Percentiles rank a stretch among this genome's conserved stretches.
These are phyloP conservation scores for Monosporascus sp. DNA, from an alignment of 2,329 filamentous ascomycete species.

Conservation along the genomic window DNA sequence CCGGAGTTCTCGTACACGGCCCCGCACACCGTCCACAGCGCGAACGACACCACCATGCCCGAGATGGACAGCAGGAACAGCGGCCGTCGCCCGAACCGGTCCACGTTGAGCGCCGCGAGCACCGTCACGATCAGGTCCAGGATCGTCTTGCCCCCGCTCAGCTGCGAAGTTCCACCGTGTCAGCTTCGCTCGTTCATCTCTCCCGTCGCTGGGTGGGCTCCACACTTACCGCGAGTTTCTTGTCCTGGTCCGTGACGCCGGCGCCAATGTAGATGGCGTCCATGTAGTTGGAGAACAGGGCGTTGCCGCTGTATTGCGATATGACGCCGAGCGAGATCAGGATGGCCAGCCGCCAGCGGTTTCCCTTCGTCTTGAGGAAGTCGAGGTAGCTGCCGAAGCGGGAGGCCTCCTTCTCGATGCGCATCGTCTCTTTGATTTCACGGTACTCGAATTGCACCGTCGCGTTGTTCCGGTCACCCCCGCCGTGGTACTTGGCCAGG, in stretches of 20 bases:
- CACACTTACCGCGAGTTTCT: constrained; percentile 46
- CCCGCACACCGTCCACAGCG: constrained; percentile 47
- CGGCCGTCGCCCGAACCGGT: constrained; percentile 46
- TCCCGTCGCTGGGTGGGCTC: neutral
- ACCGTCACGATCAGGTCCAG: constrained; percentile 55
- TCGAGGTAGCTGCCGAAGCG: constrained; percentile 51
- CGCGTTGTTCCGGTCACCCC: constrained; percentile 51
- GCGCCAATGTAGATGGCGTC: constrained; percentile 56
- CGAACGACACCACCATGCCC: constrained; percentile 44
- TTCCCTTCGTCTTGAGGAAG: constrained; percentile 57
- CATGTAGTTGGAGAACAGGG: constrained; percentile 63
- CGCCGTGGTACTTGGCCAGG: constrained; percentile 59
- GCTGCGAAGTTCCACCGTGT: constrained; percentile 11
- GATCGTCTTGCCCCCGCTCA: constrained; percentile 53
- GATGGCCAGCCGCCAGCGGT: constrained; percentile 58
- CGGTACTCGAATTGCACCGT: constrained; percentile 62
- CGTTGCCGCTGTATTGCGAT: constrained; percentile 64
- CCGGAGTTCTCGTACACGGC: constrained; percentile 45
- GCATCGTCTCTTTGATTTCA: constrained; percentile 61
- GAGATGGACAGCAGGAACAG: constrained; percentile 46
- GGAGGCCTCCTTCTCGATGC: constrained; percentile 47
- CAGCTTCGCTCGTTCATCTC: neutral
- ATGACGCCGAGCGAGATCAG: constrained; percentile 60
- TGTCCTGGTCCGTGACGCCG: constrained; percentile 52
- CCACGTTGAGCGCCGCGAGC: constrained; percentile 44